A percentile compares a stretch with the other conserved stretches of the same genome.
phyloP scores from a whole-genome alignment of 2,329 filamentous ascomycete species.

The Chaetomiaceae sp. region DNA sequence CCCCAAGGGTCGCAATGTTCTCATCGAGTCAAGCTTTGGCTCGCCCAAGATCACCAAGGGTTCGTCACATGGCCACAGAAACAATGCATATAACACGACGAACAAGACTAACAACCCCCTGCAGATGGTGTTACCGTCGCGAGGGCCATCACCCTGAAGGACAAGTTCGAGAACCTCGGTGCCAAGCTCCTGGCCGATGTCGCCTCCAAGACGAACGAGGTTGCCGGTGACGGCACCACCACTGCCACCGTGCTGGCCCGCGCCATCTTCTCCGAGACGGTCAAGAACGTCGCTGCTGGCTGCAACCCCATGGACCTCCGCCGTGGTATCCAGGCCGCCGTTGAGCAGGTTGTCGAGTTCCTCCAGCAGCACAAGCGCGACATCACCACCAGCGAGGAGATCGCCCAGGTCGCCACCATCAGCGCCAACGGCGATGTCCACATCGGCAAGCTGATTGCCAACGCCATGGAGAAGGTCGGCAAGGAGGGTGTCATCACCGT shows the following conservation, averaged over 20 bases:
- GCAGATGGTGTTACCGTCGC: conserved; percentile 84
- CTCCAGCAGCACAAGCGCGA: conserved; percentile 95
- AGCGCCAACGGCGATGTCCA: conserved; percentile 94
- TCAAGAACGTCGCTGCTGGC: conserved; percentile 98
- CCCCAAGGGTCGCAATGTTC: conserved; percentile 95
- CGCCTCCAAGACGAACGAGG: conserved; percentile 98
- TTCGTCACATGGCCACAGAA: conserved; percentile 33
- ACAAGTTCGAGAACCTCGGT: conserved; percentile 99
- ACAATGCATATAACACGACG: background rate
- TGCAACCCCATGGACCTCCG: conserved; percentile 99
- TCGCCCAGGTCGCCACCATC: conserved; percentile 97
- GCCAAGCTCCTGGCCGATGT: conserved; percentile 96
- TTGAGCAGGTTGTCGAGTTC: conserved; percentile 90
- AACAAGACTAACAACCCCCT: no score
- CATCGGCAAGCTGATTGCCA: conserved; percentile 93
- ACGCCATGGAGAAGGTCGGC: conserved; percentile 99
- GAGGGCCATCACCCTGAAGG: conserved; percentile 85
- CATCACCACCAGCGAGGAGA: conserved; percentile 95
- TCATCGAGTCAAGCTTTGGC: conserved; percentile 98
- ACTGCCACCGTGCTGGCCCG: conserved; percentile 95
- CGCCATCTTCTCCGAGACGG: conserved; percentile 98
- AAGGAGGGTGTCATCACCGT: conserved; percentile 99
- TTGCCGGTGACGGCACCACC: conserved; percentile 96
- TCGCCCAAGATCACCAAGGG: conserved; percentile 99
- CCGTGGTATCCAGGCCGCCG: conserved; percentile 92